Evolutionary conservation across 2,329 filamentous ascomycete species (phyloP).

Genomic region (Fusarium sp.): DNA sequence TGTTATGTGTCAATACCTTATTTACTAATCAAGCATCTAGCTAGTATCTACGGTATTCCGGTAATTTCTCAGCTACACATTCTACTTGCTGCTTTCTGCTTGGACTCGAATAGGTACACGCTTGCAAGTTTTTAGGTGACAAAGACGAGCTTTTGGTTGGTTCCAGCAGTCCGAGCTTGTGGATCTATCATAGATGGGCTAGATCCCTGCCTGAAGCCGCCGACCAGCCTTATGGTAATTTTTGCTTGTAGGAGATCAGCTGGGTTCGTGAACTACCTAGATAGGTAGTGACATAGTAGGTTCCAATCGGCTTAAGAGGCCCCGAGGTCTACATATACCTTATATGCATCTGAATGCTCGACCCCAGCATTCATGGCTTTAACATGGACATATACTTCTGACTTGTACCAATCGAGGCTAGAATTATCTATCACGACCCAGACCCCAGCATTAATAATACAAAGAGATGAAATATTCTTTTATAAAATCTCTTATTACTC

Average conservation of each 20-base stretch:
- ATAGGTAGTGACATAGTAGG: no score
- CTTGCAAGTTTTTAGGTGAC: neutral
- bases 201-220: slow-evolving; percentile 9
- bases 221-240: neutral
- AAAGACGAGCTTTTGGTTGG: slow-evolving; percentile 25
- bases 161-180: slow-evolving; percentile 26
- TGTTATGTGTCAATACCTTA: neutral
- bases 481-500: neutral
- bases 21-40: no score
- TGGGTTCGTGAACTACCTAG: slow-evolving; percentile 13
- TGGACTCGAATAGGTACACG: neutral
- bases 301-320: slow-evolving; percentile 21
- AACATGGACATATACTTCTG: neutral
- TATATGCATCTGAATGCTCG: slow-evolving; percentile 1
- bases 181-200: slow-evolving; percentile 1
- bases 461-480: neutral
- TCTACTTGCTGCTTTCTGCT: neutral
- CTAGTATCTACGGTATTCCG: no score
- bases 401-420: neutral
- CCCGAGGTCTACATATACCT: slow-evolving; percentile 10
- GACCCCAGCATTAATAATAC: neutral
- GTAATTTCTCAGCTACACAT: neutral
- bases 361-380: neutral
- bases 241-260: slow-evolving; percentile 11
- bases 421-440: neutral